Percentiles rank a stretch among this genome's conserved stretches.
These are phyloP conservation scores for Passiflora organensis DNA, from an alignment of 345 rosid genomes.

Conservation along the genomic window DNA sequence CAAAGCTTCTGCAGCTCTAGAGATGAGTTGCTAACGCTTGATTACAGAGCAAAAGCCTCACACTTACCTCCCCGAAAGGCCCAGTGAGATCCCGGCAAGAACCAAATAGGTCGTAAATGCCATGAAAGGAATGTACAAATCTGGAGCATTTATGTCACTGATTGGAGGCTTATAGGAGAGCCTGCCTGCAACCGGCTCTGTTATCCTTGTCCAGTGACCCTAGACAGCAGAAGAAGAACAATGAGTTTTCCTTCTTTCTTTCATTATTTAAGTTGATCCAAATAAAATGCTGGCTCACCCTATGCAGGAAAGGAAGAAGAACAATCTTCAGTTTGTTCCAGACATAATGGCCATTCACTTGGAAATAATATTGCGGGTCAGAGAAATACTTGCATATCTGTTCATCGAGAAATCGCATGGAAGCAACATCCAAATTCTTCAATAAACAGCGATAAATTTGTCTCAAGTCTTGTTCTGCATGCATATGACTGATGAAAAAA, in stretches of 20 bases:
- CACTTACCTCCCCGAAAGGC: conserved; percentile 57
- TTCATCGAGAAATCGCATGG: conserved; percentile 1
- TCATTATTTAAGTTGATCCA: neutral
- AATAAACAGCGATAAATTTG: no score
- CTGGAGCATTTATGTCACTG: conserved; percentile 70
- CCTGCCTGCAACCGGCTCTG: conserved; percentile 64
- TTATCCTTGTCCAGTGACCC: conserved; percentile 73
- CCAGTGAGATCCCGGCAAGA: conserved; percentile 61
- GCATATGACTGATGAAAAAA: neutral
- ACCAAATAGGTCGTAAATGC: conserved; percentile 63
- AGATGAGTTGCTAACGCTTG: neutral
- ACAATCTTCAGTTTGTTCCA: conserved; percentile 50
- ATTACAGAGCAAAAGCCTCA: neutral
- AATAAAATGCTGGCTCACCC: conserved; percentile 17
- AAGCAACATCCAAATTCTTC: neutral
- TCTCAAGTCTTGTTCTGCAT: neutral
- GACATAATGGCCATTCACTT: conserved; percentile 51
- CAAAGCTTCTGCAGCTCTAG: neutral
- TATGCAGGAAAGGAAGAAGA: conserved; percentile 48
- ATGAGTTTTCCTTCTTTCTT: neutral
- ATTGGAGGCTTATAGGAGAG: conserved; percentile 65
- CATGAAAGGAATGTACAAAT: conserved; percentile 70
- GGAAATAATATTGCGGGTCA: conserved; percentile 56
- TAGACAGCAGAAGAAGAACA: conserved; percentile 11
- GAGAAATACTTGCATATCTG: conserved; percentile 57